A percentile compares a stretch with the other conserved stretches of the same genome.
Evolutionary conservation across 257 asterid species (phyloP).

Genomic region (Nicotiana paniculata): DNA sequence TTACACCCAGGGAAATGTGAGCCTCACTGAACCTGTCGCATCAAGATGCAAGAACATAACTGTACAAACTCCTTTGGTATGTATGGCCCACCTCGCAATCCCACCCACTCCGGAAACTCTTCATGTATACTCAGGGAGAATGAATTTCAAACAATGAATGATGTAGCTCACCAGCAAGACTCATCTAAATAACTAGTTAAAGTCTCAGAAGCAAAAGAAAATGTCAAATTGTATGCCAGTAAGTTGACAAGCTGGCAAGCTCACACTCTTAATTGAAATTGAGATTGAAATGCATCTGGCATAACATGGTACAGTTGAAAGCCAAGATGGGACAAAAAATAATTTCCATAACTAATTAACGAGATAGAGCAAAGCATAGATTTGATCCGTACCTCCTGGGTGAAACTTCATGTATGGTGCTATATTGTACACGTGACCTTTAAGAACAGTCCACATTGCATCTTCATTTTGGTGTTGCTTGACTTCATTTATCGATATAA

Average conservation of each 20-base stretch:
- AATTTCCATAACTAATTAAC: neutral
- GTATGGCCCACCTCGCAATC: too few relatives aligned
- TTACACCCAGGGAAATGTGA: too few relatives aligned
- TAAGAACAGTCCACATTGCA: constrained; percentile 95
- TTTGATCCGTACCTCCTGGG: constrained; percentile 72
- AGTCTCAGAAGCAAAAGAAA: too few relatives aligned
- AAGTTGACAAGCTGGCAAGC: neutral
- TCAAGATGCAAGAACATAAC: too few relatives aligned
- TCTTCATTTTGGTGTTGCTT: constrained; percentile 71
- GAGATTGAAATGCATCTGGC: neutral
- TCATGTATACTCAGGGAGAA: too few relatives aligned
- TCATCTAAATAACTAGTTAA: too few relatives aligned
- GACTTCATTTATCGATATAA: constrained; percentile 69
- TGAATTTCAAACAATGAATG: too few relatives aligned
- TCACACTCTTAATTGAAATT: neutral
- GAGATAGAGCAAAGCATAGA: neutral
- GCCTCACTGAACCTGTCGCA: too few relatives aligned
- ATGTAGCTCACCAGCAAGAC: too few relatives aligned
- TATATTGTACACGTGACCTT: constrained; percentile 88
- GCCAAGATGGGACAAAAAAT: neutral
- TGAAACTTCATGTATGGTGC: constrained; percentile 93
- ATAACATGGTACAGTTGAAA: neutral
- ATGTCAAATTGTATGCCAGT: neutral
- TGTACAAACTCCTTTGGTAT: too few relatives aligned
- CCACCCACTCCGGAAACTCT: too few relatives aligned